Evolutionary conservation across 208 protist genomes (phyloP).

Genomic region (Acanthamoeba royreba): DNA sequence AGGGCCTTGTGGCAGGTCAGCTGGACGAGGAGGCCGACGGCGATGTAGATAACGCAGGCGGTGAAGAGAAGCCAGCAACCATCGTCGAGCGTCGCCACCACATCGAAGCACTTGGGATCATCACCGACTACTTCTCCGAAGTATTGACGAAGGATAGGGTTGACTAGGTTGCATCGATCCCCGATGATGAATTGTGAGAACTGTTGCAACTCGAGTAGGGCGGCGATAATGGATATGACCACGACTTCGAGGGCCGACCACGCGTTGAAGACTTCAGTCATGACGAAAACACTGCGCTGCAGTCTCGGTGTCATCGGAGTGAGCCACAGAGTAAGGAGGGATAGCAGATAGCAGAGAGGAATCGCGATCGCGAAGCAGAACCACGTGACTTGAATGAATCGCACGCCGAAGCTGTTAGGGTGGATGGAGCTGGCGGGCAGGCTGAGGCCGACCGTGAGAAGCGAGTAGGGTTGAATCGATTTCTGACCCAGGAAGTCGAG

Average conservation of each 20-base stretch:
- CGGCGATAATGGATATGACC: conserved; percentile 84
- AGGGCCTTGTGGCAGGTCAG: conserved; percentile 51
- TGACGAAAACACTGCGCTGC: conserved; percentile 58
- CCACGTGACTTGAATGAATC: conserved; percentile 63
- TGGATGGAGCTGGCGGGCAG: conserved; percentile 7
- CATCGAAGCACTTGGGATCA: conserved; percentile 67
- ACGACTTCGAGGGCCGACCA: conserved; percentile 89
- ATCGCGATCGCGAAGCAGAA: conserved; percentile 69
- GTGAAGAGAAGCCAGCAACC: conserved; percentile 62
- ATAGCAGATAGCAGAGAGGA: conserved; percentile 70
- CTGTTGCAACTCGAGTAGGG: conserved; percentile 87
- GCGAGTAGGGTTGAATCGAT: conserved; percentile 25
- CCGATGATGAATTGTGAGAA: conserved; percentile 90
- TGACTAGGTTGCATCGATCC: conserved; percentile 66
- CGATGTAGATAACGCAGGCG: conserved; percentile 52
- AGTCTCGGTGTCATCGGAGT: conserved; percentile 57
- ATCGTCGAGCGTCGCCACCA: conserved; percentile 48
- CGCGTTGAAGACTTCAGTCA: conserved; percentile 82
- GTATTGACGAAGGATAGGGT: conserved; percentile 64
- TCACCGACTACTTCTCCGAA: neutral
- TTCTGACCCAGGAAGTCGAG: conserved; percentile 35
- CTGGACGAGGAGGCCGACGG: conserved; percentile 39
- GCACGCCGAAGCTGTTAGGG: conserved; percentile 28
- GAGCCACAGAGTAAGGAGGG: conserved; percentile 75
- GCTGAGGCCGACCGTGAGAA: conserved; percentile 47